phyloP scores from a whole-genome alignment of 768 basidiomycete genomes.

The Naematelia encephala region DNA sequence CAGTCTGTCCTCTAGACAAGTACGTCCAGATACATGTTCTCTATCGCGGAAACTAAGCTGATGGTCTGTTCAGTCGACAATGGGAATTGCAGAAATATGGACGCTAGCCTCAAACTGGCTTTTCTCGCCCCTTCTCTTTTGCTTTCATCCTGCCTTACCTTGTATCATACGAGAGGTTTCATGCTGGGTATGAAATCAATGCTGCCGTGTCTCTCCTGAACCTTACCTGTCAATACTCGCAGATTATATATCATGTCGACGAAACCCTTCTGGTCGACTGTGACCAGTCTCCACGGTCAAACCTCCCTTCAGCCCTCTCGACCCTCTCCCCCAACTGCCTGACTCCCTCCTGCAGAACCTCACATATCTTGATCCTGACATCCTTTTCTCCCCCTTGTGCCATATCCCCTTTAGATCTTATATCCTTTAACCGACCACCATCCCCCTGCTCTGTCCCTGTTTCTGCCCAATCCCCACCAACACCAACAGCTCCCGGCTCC shows the following conservation, averaged over 20 bases:
- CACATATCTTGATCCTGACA: slow-evolving; percentile 60
- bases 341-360: slow-evolving; percentile 52
- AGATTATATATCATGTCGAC: slow-evolving; percentile 10
- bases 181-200: background rate
- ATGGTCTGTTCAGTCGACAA: slow-evolving; percentile 39
- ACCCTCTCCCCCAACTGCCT: slow-evolving; percentile 39
- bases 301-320: slow-evolving; percentile 41
- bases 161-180: slow-evolving; percentile 10
- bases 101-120: too few species aligned
- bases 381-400: slow-evolving; percentile 48
- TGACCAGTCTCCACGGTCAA: slow-evolving; percentile 40
- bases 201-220: too few species aligned
- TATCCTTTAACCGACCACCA: background rate
- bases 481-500: slow-evolving; percentile 28
- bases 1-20: slow-evolving; percentile 52
- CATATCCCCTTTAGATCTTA: slow-evolving; percentile 28
- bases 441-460: slow-evolving; percentile 24
- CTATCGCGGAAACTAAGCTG: slow-evolving; percentile 6
- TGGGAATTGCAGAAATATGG: slow-evolving; percentile 52
- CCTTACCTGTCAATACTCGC: too few species aligned
- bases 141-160: background rate
- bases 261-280: slow-evolving; percentile 20
- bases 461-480: slow-evolving; percentile 34
- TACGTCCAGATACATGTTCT: slow-evolving; percentile 23
- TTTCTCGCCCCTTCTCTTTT: too few species aligned